Evolutionary conservation across 2,329 filamentous ascomycete genomes (phyloP).

Genomic region (Graphilbum ipis-grandicollis): DNA sequence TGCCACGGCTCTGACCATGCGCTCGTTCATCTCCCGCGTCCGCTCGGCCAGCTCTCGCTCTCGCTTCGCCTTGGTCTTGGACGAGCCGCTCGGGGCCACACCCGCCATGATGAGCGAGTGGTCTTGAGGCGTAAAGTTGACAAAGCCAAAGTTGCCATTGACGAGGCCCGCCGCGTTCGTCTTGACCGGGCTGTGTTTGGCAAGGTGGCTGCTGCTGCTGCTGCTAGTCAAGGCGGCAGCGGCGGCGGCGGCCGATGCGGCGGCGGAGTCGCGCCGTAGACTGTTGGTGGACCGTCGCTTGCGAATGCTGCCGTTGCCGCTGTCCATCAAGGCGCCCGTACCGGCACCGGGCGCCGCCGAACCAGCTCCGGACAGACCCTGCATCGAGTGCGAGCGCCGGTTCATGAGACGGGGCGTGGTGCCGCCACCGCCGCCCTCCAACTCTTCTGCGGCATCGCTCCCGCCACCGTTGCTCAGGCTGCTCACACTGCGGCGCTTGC

Average conservation of each 20-base stretch:
- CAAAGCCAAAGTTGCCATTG: constrained; percentile 40
- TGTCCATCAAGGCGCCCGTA: no score
- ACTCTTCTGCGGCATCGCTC: no score
- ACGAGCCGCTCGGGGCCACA: constrained; percentile 78
- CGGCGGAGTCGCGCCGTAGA: constrained; percentile 9
- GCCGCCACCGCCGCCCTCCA: background rate
- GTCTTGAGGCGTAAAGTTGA: constrained; percentile 80
- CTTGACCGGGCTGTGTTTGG: background rate
- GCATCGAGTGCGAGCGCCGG: constrained; percentile 11
- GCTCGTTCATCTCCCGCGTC: constrained; percentile 48
- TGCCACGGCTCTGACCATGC: constrained; percentile 49
- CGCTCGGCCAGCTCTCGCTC: constrained; percentile 78
- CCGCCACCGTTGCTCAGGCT: constrained; percentile 13
- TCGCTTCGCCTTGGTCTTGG: constrained; percentile 83
- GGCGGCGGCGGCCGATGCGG: background rate
- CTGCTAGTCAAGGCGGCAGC: background rate
- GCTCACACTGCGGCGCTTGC: constrained; percentile 7
- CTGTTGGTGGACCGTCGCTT: constrained; percentile 19
- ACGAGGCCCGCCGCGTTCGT: constrained; percentile 11
- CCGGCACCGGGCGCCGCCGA: constrained; percentile 5
- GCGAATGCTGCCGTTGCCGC: constrained; percentile 16
- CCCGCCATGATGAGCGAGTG: constrained; percentile 65
- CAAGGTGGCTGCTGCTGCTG: background rate
- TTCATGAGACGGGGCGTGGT: constrained; percentile 4
- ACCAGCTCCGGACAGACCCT: background rate